Evolutionary conservation across 257 asterid genomes (phyloP).

Genomic region (Gynochthodes officinalis): DNA sequence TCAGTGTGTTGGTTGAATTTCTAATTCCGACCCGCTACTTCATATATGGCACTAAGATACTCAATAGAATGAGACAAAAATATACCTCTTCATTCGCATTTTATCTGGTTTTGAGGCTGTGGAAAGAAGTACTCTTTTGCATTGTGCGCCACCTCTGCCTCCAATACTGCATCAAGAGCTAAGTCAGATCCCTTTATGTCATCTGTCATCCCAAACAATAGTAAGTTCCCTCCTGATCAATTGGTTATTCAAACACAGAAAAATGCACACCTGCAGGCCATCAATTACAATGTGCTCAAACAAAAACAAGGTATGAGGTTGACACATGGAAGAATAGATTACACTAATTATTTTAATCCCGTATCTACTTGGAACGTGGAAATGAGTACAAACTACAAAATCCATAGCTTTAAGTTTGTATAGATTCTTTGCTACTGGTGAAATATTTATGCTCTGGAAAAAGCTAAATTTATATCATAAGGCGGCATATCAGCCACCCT

Average conservation of each 20-base stretch:
- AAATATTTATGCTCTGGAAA: too few species aligned
- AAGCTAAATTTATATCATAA: too few species aligned
- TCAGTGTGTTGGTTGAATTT: neutral
- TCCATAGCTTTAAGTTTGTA: too few species aligned
- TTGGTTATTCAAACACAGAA: neutral
- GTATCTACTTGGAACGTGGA: neutral
- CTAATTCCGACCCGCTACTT: too few species aligned
- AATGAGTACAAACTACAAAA: too few species aligned
- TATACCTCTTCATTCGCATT: neutral
- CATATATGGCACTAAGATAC: too few species aligned
- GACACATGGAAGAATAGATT: neutral
- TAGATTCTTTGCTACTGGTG: too few species aligned
- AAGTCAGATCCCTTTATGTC: neutral
- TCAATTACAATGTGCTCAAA: neutral
- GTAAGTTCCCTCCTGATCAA: neutral
- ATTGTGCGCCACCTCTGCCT: neutral
- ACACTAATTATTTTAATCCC: neutral
- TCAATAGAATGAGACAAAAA: neutral
- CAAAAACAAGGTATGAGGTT: neutral
- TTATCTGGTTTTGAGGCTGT: constrained; percentile 1
- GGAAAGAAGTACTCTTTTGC: neutral
- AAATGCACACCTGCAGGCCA: neutral
- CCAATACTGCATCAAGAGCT: neutral
- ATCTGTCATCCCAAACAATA: neutral
- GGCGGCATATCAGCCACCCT: neutral